Percentiles rank a stretch among this genome's conserved stretches.
phyloP scores from a whole-genome alignment of 2,329 filamentous ascomycete species.

The Plectosphaerella sp. region DNA sequence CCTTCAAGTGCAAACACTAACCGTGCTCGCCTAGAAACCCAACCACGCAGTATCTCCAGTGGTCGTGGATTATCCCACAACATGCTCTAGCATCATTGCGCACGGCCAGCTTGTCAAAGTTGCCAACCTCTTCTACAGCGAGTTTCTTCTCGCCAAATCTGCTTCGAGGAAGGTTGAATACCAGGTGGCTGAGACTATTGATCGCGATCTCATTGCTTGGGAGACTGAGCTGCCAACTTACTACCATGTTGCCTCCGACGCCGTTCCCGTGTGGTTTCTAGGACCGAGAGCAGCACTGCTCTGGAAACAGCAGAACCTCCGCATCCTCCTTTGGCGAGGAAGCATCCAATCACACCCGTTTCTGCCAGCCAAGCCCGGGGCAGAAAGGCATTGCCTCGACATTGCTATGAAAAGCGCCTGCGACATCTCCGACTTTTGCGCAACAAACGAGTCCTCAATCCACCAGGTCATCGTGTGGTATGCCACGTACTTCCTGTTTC shows the following conservation, averaged over 20 bases:
- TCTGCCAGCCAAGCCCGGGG: constrained; percentile 13
- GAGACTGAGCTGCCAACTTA: constrained; percentile 24
- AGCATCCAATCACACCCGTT: constrained; percentile 29
- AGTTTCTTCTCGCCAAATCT: constrained; percentile 31
- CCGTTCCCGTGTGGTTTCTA: constrained; percentile 25
- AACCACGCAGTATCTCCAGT: not conserved
- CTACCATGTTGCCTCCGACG: constrained; percentile 17
- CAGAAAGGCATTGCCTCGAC: constrained; percentile 28
- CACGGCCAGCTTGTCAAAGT: constrained; percentile 34
- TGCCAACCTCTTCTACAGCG: constrained; percentile 35
- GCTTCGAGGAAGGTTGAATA: constrained; percentile 25
- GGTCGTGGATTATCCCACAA: constrained; percentile 30
- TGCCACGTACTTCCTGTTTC: constrained; percentile 38
- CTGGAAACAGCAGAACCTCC: constrained; percentile 37
- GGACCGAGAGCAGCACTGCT: constrained; percentile 31
- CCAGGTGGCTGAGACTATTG: constrained; percentile 31
- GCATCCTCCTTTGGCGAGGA: constrained; percentile 34
- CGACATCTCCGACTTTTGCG: constrained; percentile 30
- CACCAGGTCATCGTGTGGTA: constrained; percentile 35
- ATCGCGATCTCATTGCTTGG: constrained; percentile 29
- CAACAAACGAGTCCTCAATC: constrained; percentile 14
- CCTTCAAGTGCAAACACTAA: too few relatives aligned
- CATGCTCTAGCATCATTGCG: constrained; percentile 32
- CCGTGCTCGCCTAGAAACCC: too few relatives aligned
- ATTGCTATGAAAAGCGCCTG: constrained; percentile 31